Percentiles rank a stretch among this genome's conserved stretches.
Conservation (phyloP, 495 filamentous ascomycete species). For the Alectoria sarmentosa region DNA sequence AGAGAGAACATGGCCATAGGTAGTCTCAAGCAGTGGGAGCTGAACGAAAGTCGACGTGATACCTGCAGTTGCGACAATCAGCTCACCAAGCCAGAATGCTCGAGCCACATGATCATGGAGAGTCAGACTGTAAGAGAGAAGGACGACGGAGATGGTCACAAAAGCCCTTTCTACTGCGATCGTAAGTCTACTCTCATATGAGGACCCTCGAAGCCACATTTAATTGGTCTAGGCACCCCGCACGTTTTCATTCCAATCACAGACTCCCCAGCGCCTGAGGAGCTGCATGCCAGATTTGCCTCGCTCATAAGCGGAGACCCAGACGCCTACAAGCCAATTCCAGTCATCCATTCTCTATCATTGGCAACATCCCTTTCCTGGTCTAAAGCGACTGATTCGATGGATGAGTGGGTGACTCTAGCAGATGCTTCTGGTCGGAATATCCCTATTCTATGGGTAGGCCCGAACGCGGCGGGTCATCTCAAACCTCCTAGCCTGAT, state of each 20-base stretch:
- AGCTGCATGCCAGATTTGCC: conserved; percentile 28
- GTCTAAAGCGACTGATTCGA: conserved; percentile 31
- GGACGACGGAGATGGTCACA: conserved; percentile 19
- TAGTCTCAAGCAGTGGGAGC: conserved; percentile 38
- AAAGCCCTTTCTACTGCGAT: conserved; percentile 26
- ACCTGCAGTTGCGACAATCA: conserved; percentile 39
- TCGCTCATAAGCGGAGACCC: conserved; percentile 27
- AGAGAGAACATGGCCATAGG: conserved; percentile 39
- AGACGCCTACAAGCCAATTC: conserved; percentile 38
- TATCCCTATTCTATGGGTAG: conserved; percentile 43
- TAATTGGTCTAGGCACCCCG: conserved; percentile 31
- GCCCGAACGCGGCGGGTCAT: conserved; percentile 42
- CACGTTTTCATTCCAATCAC: conserved; percentile 36
- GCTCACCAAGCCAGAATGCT: conserved; percentile 34
- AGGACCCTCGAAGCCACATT: background rate
- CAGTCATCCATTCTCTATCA: conserved; percentile 40
- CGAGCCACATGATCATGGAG: conserved; percentile 31
- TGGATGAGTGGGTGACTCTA: conserved; percentile 42
- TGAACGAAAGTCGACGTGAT: conserved; percentile 31
- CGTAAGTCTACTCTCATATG: conserved; percentile 13
- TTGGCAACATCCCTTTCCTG: conserved; percentile 35
- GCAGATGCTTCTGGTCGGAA: conserved; percentile 33
- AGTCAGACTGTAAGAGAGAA: conserved; percentile 30
- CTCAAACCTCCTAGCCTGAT: conserved; percentile 31
- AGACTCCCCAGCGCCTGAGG: conserved; percentile 32